Evolutionary conservation across 106 monocot genomes (phyloP).

Genomic region (Agapanthus africanus): DNA sequence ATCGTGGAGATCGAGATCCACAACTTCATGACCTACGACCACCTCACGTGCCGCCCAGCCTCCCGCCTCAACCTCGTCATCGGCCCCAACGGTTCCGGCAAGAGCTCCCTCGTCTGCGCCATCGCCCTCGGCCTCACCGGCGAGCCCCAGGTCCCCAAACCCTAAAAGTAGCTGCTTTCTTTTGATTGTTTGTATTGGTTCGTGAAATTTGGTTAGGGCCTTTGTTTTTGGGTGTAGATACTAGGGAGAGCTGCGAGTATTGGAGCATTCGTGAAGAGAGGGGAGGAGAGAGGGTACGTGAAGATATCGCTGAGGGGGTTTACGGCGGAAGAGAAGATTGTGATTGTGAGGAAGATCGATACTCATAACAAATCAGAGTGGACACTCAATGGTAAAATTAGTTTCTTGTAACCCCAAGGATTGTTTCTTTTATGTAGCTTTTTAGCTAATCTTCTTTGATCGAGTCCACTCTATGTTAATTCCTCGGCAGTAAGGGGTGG

Average conservation of each 20-base stretch:
- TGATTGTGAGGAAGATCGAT: slow-evolving; percentile 63
- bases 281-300: slow-evolving; percentile 64
- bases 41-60: slow-evolving; percentile 72
- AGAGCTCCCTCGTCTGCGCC: slow-evolving; percentile 96
- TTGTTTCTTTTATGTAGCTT: not conserved
- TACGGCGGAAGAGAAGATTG: slow-evolving; percentile 29
- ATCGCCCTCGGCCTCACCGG: slow-evolving; percentile 86
- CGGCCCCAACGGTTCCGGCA: slow-evolving; percentile 93
- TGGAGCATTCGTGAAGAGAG: slow-evolving; percentile 89
- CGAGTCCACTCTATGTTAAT: not conserved
- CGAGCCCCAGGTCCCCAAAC: slow-evolving; percentile 61
- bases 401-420: not conserved
- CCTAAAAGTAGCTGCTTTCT: not conserved
- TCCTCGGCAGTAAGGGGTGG: too few relatives aligned
- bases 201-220: not conserved
- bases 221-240: slow-evolving; percentile 28
- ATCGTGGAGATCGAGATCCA: slow-evolving; percentile 89
- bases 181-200: not conserved
- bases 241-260: slow-evolving; percentile 90
- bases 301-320: slow-evolving; percentile 62
- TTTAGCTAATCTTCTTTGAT: not conserved
- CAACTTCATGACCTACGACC: slow-evolving; percentile 99
- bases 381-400: slow-evolving; percentile 64
- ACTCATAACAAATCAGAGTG: slow-evolving; percentile 82
- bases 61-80: slow-evolving; percentile 92